Conservation (phyloP, 345 rosid species). For the Hibiscus trionum region DNA sequence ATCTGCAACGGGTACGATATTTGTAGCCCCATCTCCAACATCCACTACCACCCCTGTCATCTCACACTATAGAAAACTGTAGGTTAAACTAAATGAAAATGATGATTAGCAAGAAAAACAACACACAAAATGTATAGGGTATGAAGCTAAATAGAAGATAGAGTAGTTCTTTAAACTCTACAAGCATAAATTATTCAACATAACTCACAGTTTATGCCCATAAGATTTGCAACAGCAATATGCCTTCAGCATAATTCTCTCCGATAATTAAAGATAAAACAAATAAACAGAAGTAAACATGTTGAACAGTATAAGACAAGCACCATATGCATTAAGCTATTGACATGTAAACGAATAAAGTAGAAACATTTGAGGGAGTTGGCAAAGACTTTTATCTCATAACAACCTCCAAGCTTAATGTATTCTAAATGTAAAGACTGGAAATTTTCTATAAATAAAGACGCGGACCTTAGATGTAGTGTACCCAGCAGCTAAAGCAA, state of each 20-base stretch:
- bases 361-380: not conserved
- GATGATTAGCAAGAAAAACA: not conserved
- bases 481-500: conserved; percentile 97
- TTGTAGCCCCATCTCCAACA: conserved; percentile 97
- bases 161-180: not conserved
- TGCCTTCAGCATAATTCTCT: not conserved
- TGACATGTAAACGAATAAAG: not conserved
- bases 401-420: conserved; percentile 4
- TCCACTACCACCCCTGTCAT: conserved; percentile 99
- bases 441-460: not conserved
- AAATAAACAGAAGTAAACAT: not conserved
- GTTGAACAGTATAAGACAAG: not conserved
- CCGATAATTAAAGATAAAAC: not conserved
- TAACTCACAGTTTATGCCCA: not conserved
- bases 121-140: not conserved
- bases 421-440: not conserved
- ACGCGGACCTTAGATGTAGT: conserved; percentile 96
- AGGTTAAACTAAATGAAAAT: conserved; percentile 33
- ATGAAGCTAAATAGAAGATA: not conserved
- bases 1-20: conserved; percentile 95
- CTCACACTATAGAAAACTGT: conserved; percentile 70
- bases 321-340: not conserved
- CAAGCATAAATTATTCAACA: not conserved
- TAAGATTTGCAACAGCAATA: not conserved
- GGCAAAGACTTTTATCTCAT: not conserved